A percentile compares a stretch with the other conserved stretches of the same genome.
Evolutionary conservation across 345 rosid species (phyloP).

Genomic region (Excoecaria cochinchinensis): DNA sequence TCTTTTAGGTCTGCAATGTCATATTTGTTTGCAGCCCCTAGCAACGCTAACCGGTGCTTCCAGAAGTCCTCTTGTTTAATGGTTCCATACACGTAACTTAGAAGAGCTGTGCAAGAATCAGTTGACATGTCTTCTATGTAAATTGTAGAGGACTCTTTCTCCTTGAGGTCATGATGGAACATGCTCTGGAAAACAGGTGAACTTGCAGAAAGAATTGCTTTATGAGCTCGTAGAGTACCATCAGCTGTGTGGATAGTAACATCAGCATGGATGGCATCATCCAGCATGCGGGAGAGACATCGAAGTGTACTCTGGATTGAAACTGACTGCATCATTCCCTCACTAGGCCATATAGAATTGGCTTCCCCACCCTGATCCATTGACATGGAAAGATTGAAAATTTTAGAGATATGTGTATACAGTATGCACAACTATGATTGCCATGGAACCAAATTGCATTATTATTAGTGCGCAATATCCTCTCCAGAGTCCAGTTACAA

Average conservation of each 20-base stretch:
- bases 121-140: slow-evolving; percentile 77
- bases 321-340: slow-evolving; percentile 56
- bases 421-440: not conserved
- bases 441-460: not conserved
- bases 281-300: slow-evolving; percentile 85
- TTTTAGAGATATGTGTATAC: not conserved
- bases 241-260: slow-evolving; percentile 72
- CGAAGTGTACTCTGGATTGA: slow-evolving; percentile 62
- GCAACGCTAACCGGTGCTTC: slow-evolving; percentile 76
- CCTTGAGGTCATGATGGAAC: slow-evolving; percentile 87
- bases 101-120: slow-evolving; percentile 77
- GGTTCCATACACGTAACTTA: slow-evolving; percentile 81
- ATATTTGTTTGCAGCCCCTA: slow-evolving; percentile 85
- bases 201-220: slow-evolving; percentile 79
- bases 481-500: too few relatives aligned
- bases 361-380: slow-evolving; percentile 61
- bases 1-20: slow-evolving; percentile 69
- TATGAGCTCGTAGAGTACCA: slow-evolving; percentile 79
- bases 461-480: not conserved
- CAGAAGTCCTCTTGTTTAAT: slow-evolving; percentile 81
- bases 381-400: slow-evolving; percentile 4
- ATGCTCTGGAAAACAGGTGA: slow-evolving; percentile 89
- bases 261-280: slow-evolving; percentile 71
- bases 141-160: slow-evolving; percentile 81
- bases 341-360: slow-evolving; percentile 68